phyloP scores from a whole-genome alignment of 495 filamentous ascomycete genomes.

The Trichocladium antarcticum region DNA sequence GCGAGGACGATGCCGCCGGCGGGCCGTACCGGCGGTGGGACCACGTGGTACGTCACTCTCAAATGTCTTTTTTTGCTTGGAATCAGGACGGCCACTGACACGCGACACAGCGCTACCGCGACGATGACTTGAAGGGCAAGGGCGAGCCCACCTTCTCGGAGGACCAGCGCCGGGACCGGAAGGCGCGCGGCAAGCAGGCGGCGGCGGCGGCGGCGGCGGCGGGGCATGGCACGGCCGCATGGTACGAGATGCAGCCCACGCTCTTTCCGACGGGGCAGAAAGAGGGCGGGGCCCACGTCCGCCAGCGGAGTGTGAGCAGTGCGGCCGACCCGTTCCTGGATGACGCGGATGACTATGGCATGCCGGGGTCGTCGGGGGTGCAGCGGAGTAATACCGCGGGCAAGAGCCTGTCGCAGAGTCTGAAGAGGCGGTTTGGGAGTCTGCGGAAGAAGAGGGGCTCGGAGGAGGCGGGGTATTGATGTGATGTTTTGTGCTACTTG shows the following conservation, averaged over 20 bases:
- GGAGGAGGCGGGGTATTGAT: background rate
- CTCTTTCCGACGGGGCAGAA: background rate
- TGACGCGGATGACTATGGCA: no score
- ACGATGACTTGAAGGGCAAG: slow-evolving; percentile 67
- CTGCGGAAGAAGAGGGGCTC: slow-evolving; percentile 26
- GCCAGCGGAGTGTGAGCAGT: slow-evolving; percentile 28
- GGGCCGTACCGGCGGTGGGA: slow-evolving; percentile 57
- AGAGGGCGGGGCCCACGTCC: background rate
- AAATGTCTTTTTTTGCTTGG: no score
- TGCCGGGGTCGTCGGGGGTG: slow-evolving; percentile 2
- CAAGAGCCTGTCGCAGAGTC: slow-evolving; percentile 30
- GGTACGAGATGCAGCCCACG: slow-evolving; percentile 36
- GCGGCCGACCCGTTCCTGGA: no score
- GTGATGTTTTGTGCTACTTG: no score
- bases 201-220: background rate
- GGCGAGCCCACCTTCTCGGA: slow-evolving; percentile 63
- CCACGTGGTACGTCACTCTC: slow-evolving; percentile 46
- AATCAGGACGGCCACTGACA: no score
- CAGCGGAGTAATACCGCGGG: slow-evolving; percentile 29
- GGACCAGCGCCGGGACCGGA: slow-evolving; percentile 48
- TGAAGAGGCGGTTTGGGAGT: slow-evolving; percentile 40
- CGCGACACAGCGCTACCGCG: slow-evolving; percentile 48
- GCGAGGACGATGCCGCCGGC: slow-evolving; percentile 48
- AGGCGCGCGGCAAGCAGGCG: slow-evolving; percentile 12
- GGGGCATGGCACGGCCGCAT: slow-evolving; percentile 1